These are phyloP conservation scores for Yamagishiella unicocca DNA, from an alignment of 139 green algal species.

Conservation along the genomic window DNA sequence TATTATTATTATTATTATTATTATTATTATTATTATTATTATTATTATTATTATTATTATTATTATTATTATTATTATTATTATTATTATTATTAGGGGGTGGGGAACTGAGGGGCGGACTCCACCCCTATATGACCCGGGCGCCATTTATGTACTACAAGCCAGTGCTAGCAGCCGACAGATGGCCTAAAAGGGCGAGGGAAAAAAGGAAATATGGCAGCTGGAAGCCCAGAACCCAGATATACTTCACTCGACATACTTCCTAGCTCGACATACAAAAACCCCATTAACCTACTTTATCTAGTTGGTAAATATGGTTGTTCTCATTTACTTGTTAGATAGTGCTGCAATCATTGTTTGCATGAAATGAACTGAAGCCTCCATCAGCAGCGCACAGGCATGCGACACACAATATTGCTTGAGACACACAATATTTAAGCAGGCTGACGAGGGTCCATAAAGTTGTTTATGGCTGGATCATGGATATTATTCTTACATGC, in stretches of 20 bases:
- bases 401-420: no score
- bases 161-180: neutral
- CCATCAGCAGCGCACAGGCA: no score
- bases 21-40: neutral
- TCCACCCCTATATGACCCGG: neutral
- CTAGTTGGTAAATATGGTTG: no score
- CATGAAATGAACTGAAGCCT: no score
- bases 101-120: neutral
- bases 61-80: neutral
- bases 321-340: no score
- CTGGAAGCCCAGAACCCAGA: neutral
- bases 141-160: neutral
- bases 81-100: neutral
- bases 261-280: slow-evolving; percentile 2
- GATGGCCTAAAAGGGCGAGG: no score
- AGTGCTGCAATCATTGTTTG: no score
- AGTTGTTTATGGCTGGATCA: no score
- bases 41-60: neutral
- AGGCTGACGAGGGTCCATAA: no score
- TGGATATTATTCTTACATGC: no score
- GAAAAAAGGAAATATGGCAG: neutral
- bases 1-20: neutral
- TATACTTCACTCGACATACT: neutral
- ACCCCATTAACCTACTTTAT: no score
- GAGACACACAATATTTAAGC: no score